Evolutionary conservation across 2,329 filamentous ascomycete species (phyloP).

Genomic region (Ascochyta rabiei): DNA sequence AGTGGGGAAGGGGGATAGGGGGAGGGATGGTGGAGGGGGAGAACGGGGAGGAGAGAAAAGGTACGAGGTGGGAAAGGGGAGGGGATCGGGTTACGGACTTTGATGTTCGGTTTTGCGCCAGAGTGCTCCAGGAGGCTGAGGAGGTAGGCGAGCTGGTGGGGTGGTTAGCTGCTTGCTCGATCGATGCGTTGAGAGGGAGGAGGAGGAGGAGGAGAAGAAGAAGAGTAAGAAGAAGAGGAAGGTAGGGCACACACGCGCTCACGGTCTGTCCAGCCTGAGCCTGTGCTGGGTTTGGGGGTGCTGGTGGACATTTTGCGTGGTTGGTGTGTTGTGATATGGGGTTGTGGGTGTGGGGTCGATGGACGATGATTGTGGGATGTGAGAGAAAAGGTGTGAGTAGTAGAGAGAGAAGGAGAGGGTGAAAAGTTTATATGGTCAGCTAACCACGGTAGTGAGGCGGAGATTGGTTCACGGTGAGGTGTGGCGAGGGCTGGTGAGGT

Average conservation of each 20-base stretch:
- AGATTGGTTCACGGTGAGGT: neutral
- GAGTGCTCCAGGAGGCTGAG: constrained; percentile 20
- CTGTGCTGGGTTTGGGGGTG: constrained; percentile 5
- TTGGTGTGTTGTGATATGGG: neutral
- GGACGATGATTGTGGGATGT: neutral
- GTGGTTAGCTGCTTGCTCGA: neutral
- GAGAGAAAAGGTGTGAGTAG: neutral
- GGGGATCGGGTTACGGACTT: too few relatives aligned
- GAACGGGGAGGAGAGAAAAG: too few relatives aligned
- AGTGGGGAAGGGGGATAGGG: neutral
- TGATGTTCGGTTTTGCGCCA: constrained; percentile 16
- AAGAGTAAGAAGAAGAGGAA: neutral
- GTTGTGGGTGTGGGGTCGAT: too few relatives aligned
- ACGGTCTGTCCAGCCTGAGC: constrained; percentile 20
- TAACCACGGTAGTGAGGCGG: neutral
- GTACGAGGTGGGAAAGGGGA: too few relatives aligned
- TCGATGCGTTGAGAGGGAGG: too few relatives aligned
- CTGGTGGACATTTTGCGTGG: constrained; percentile 20
- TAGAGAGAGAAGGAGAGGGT: neutral
- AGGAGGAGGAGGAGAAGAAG: too few relatives aligned
- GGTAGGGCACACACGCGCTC: constrained; percentile 16
- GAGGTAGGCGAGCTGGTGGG: constrained; percentile 18
- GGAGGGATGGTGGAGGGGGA: neutral
- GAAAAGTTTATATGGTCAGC: neutral
- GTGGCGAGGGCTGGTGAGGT: neutral